Evolutionary conservation across 176 grass and related monocot genomes (phyloP), one percentile per base, ranked within the genome.

Genomic region (Themeda triandra): DNA sequence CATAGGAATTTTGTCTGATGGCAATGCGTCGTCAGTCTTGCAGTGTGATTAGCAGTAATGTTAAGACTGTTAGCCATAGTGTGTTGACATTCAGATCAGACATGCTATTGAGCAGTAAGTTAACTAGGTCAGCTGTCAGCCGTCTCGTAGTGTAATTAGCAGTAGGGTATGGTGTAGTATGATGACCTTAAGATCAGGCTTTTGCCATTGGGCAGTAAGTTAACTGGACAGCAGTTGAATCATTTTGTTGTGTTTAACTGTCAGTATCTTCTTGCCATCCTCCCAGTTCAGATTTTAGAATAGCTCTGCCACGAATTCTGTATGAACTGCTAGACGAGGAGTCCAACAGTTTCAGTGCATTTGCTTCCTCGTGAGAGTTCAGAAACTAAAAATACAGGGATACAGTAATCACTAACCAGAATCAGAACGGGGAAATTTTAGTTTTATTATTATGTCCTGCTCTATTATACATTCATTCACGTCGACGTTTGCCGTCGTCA

Each of bases 381-480:
- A 41, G n/a, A 48, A 78, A 78, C 18, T 28, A 21, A 12, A 8
- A 13, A 28, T 44, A 42, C 36, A 79, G 2, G 10, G 37, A 39
- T 27, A 29, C 23, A 63, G 36, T 18, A 42, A 29, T n/a, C n/a
- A n/a, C n/a, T n/a, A n/a, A n/a, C 3, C 73, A 53, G 54, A 77
- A 49, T 18, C 66, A 41, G 54, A 82, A 49, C 18, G 51, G 4
- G 18, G 19, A 15, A 12, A 12, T 45, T 69, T 70, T 17, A 48
- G n/a, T 2, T 46, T 69, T 13, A 27, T 31, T 64, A 64, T 24
- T 60, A 63, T 63, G 24, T 28, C 10, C 13, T 28, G 13, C 37
- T 69, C 23, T 85, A 81, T 81, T 68, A 32, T 71, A 77, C 71
- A 82, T 72, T 71, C 66, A 78, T 73, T 82, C 73, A 78, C 66